Base-by-base conservation (phyloP, 2,329 filamentous ascomycete genomes). In the Aspergillus tamarii region DNA sequence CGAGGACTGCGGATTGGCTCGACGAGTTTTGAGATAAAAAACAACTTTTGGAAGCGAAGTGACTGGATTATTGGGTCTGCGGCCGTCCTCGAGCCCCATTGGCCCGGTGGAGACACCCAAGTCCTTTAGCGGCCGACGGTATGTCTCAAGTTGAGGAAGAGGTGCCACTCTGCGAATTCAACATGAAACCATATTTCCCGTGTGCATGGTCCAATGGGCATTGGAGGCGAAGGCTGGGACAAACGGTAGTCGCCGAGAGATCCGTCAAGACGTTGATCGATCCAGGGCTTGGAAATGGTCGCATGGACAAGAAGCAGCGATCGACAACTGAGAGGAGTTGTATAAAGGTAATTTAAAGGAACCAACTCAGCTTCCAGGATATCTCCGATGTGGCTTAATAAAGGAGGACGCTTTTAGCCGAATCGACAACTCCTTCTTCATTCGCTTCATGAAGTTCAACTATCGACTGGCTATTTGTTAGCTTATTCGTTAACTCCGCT, bases 131-230 rank as follows among this genome's bases (percentile, higher is more conserved):
- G 60, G 58, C 59, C 57, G 61, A 62, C 62, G 61, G 64, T 64
- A 66, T 39, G 70, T 72, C 69, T 72, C 70, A 72, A 55, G 45
- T 66, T 70, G 64, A 68, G 59, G 59, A 64, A 52, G 46, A 45
- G 63, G 46, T 63, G 57, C 46, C 48, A 56, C 57, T 62, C 50
- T 52, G 48, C 36, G 56, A 65, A 56, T 66, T 65, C 64, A 70
- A 68, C 54, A 34, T 67, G 67, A 72, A 72, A 72, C 70, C 62
- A 61, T 48, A 41, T 59, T 41, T 66, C 56, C 65, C 60, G 60
- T 67, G 59, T 60, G 30, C 50, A 41, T 54, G 21, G 39, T 28
- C 64, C 59, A 64, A 62, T 63, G 39, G 19, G 48, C 48, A 19
- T 52, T n/a, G 19, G 48, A 32, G n/a, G 23, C 8, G 46, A 30